A percentile compares a stretch with the other conserved stretches of the same genome.
Evolutionary conservation across 2,329 filamentous ascomycete species (phyloP).

Genomic region (Aspergillus caelatus): DNA sequence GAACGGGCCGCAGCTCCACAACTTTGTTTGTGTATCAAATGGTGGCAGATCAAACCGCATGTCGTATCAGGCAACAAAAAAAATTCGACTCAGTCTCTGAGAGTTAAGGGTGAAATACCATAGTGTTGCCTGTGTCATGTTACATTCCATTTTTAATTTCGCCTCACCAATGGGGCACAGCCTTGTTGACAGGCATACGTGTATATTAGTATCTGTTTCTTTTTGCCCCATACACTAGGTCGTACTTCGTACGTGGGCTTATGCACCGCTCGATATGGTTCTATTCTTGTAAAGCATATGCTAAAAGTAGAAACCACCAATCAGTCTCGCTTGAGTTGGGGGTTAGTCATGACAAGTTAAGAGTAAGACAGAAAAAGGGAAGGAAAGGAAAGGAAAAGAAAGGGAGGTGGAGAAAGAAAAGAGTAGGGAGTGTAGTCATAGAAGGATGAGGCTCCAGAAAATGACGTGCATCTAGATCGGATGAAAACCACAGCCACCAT

Average conservation of each 20-base stretch:
- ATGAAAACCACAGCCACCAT: not conserved
- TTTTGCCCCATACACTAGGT: not conserved
- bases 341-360: not conserved
- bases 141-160: not conserved
- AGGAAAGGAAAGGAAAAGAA: too few relatives aligned
- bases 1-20: slow-evolving; percentile 8
- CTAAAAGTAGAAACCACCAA: not conserved
- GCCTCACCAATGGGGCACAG: not conserved
- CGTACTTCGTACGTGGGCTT: not conserved
- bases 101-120: not conserved
- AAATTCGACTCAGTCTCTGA: not conserved
- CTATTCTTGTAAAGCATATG: not conserved
- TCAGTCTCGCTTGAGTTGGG: not conserved
- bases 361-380: not conserved
- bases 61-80: not conserved
- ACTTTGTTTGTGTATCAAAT: not conserved
- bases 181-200: not conserved
- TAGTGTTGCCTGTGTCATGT: not conserved
- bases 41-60: not conserved
- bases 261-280: not conserved
- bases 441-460: not conserved
- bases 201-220: not conserved
- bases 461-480: not conserved
- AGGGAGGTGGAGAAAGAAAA: not conserved
- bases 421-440: not conserved